Evolutionary conservation across 2,329 filamentous ascomycete species (phyloP), one percentile per base, ranked within the genome.

Genomic region (Didymellaceae sp.): DNA sequence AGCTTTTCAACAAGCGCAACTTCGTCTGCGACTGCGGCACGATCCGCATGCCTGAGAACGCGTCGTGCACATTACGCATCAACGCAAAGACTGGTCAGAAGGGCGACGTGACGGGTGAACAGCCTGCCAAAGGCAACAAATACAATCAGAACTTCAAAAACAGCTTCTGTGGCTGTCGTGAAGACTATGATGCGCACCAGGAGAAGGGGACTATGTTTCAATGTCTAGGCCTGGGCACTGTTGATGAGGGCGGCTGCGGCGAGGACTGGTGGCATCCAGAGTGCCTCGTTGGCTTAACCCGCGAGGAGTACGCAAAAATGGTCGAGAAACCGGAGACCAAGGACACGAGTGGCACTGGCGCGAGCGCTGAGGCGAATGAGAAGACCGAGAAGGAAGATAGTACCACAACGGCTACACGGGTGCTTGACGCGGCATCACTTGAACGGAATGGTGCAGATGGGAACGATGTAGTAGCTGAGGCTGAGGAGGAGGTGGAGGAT

Each of bases 171-270:
- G 90, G 88, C 2, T 99, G 94, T 67, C 84, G 84, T 22, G 88
- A 92, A 65, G 85, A 92, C 52, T 99, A 99, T 69, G 89, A 97
- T 69, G 86, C 93, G 0, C 84, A 93, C 38, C 81, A 89, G 68
- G 91, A 99, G 71, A 95, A 93, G 63, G 93, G 93, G 0, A 97
- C 92, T 30, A 99, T 99, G 94, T 99, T 95, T 63, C 94, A 99
- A 73, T 99, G 94, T 68, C 74, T 97, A 2, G 93, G 93, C 0
- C 78, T 97, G 1, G 91, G 91, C 1, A 88, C 85, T 0, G 80
- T 83, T 10, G 88, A 93, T 59, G 86, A 87, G 1, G 92, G 92
- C 13, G 93, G 92, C 4, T 97, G 93, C 74, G 93, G 93, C 10
- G 93, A 97, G 75, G 93, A 97, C 68, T 97, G 93, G 93, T 97